Conservation (phyloP, 495 filamentous ascomycete species). For the Xeromyces bisporus region DNA sequence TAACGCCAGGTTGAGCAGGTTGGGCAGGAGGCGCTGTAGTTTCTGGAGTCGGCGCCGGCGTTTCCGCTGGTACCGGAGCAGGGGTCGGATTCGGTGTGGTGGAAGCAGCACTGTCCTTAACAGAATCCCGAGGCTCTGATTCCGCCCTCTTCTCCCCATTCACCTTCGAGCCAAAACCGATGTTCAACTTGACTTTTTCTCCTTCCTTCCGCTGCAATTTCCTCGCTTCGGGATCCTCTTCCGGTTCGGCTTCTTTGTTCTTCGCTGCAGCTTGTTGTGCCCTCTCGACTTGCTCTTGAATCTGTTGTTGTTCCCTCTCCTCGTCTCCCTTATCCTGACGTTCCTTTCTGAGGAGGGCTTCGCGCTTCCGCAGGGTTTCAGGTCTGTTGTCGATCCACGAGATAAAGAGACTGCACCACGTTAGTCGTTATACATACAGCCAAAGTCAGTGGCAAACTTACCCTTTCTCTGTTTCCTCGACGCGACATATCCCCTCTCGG, state of each 20-base stretch:
- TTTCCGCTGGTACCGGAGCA: too few relatives aligned
- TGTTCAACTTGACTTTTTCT: constrained; percentile 66
- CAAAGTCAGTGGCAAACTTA: not conserved
- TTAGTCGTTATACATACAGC: constrained; percentile 3
- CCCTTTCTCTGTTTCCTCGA: constrained; percentile 72
- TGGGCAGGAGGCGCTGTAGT: constrained; percentile 6
- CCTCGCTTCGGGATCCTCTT: constrained; percentile 22
- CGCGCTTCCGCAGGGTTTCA: constrained; percentile 60
- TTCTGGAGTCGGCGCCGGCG: too few relatives aligned
- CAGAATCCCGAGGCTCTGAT: constrained; percentile 11
- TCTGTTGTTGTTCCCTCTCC: constrained; percentile 62
- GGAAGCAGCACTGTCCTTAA: constrained; percentile 9
- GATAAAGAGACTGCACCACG: constrained; percentile 46
- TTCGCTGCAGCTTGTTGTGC: constrained; percentile 37
- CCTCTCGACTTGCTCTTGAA: constrained; percentile 62
- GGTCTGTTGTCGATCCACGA: constrained; percentile 83
- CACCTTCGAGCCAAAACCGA: constrained; percentile 35
- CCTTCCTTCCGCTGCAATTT: constrained; percentile 53
- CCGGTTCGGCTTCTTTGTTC: constrained; percentile 14
- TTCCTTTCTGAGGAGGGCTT: constrained; percentile 70
- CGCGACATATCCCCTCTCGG: constrained; percentile 64
- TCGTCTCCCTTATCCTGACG: constrained; percentile 77
- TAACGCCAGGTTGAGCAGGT: constrained; percentile 16
- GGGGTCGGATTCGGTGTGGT: constrained; percentile 10
- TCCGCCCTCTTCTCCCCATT: constrained; percentile 15